Evolutionary conservation across 2,329 filamentous ascomycete genomes (phyloP).

Genomic region (Scytalidium lignicola): DNA sequence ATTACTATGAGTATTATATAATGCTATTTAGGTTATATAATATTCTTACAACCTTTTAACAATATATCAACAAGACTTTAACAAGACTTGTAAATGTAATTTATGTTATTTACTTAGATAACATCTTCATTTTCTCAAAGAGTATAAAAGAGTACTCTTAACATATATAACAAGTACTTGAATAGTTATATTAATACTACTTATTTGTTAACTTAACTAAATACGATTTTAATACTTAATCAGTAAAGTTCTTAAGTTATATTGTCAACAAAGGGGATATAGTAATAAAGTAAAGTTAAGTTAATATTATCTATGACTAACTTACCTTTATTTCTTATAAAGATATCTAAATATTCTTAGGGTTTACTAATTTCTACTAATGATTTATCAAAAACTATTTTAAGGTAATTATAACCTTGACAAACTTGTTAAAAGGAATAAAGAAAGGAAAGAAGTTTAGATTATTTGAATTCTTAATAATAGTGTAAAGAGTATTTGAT

Average conservation of each 20-base stretch:
- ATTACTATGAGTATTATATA: constrained; percentile 30
- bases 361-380: constrained; percentile 30
- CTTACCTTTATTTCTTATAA: constrained; percentile 6
- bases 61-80: constrained; percentile 22
- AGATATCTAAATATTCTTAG: constrained; percentile 23
- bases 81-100: background rate
- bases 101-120: constrained; percentile 21
- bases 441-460: background rate
- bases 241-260: constrained; percentile 13
- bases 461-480: background rate
- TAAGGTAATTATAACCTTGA: background rate
- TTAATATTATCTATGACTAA: constrained; percentile 17
- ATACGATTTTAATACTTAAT: constrained; percentile 17
- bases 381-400: constrained; percentile 25
- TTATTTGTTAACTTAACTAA: constrained; percentile 8
- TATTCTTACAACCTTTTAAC: constrained; percentile 20
- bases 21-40: constrained; percentile 22
- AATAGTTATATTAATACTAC: background rate
- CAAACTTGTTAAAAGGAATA: background rate
- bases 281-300: constrained; percentile 12
- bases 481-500: background rate
- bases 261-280: constrained; percentile 10
- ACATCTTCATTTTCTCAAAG: constrained; percentile 27
- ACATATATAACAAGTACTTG: constrained; percentile 7
- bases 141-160: constrained; percentile 8